Conservation (phyloP, 257 asterid species). For the Solanum chmielewskii region DNA sequence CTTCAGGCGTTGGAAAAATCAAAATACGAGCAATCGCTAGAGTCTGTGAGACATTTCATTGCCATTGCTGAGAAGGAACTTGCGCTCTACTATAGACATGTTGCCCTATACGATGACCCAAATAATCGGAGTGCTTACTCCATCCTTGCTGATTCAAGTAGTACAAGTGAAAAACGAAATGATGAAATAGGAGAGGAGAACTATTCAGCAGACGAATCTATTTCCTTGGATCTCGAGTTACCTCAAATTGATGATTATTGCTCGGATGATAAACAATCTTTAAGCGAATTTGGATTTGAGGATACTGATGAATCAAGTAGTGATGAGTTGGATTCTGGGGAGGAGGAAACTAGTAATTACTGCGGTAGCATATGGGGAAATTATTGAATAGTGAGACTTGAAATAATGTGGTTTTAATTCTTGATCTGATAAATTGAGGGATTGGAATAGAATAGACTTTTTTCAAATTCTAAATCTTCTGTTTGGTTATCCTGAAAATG, state of each 20-base stretch:
- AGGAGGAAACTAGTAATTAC: neutral
- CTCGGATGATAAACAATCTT: constrained; percentile 1
- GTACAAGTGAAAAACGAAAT: neutral
- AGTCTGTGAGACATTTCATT: constrained; percentile 75
- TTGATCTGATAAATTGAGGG: neutral
- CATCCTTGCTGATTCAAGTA: constrained; percentile 26
- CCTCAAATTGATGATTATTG: constrained; percentile 17
- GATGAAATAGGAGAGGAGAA: neutral
- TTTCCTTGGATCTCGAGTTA: constrained; percentile 14
- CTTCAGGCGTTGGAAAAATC: constrained; percentile 83
- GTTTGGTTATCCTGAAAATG: neutral
- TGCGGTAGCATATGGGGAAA: neutral
- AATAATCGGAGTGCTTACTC: constrained; percentile 41
- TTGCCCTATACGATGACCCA: constrained; percentile 77
- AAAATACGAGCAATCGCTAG: constrained; percentile 86
- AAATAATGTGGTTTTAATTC: neutral
- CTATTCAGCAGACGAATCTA: constrained; percentile 1
- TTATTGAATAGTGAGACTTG: neutral
- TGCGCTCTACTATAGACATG: constrained; percentile 71
- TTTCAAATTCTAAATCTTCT: neutral
- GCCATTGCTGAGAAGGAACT: constrained; percentile 68
- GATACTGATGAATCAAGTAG: constrained; percentile 7
- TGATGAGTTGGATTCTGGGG: constrained; percentile 5
- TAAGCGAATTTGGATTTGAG: constrained; percentile 10
- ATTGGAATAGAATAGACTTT: neutral